Conservation (phyloP, 1,139 yeast genomes). For the Saccharomyces hybrid region DNA sequence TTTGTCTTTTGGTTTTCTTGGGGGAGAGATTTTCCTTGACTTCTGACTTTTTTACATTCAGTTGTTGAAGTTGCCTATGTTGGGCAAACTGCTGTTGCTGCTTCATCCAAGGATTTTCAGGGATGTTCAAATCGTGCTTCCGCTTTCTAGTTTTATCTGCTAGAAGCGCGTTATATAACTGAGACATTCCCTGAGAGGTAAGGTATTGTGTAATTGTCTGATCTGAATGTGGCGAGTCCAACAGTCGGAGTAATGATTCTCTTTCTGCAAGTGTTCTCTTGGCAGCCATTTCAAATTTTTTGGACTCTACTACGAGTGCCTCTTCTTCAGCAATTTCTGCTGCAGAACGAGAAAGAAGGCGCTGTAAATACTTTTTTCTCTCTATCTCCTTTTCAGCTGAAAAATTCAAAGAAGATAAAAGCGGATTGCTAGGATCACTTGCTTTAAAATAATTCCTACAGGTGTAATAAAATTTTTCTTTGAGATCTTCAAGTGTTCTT, state of each 20-base stretch:
- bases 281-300: constrained; percentile 88
- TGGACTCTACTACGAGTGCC: constrained; percentile 83
- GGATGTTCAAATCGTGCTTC: constrained; percentile 33
- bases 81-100: constrained; percentile 36
- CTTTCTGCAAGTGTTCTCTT: constrained; percentile 83
- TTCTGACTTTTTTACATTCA: constrained; percentile 35
- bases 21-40: constrained; percentile 15
- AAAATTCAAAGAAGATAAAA: constrained; percentile 39
- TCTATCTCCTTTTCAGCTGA: constrained; percentile 64
- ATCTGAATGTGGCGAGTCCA: constrained; percentile 73
- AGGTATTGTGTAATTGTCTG: constrained; percentile 73
- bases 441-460: constrained; percentile 36
- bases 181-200: constrained; percentile 85
- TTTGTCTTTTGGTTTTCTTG: constrained; percentile 32
- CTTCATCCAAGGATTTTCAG: constrained; percentile 41
- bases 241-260: constrained; percentile 62
- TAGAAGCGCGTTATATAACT: constrained; percentile 73
- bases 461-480: constrained; percentile 67
- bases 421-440: constrained; percentile 39
- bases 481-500: constrained; percentile 61
- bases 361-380: constrained; percentile 72
- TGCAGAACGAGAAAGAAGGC: constrained; percentile 75
- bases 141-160: constrained; percentile 65
- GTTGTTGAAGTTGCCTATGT: constrained; percentile 39
- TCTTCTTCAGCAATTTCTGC: constrained; percentile 98